These are phyloP conservation scores for Knoxdaviesia proteae DNA, from an alignment of 2,329 filamentous ascomycete species.

Conservation along the genomic window DNA sequence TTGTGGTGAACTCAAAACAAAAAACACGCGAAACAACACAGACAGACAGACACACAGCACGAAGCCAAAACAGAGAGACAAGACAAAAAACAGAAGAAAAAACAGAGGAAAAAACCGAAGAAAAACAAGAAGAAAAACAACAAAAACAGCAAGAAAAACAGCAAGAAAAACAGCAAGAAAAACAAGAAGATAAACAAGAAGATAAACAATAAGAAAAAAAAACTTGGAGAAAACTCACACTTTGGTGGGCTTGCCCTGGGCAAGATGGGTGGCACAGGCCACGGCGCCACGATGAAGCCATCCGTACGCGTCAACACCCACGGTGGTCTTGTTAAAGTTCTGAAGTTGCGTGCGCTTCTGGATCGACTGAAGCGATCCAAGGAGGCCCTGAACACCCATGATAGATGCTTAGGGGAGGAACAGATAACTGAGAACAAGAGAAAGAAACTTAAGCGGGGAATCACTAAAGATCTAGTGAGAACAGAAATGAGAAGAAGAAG, in stretches of 20 bases:
- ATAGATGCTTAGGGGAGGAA: not conserved
- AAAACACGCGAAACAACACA: not conserved
- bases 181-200: not conserved
- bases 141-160: not conserved
- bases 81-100: too few species aligned
- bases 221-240: constrained; percentile 36
- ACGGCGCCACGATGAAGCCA: constrained; percentile 93
- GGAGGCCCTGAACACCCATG: constrained; percentile 22
- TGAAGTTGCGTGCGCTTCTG: constrained; percentile 75
- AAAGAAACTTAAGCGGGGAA: not conserved
- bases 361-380: constrained; percentile 88
- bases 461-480: not conserved
- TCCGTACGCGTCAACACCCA: constrained; percentile 93
- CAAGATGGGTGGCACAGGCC: constrained; percentile 76
- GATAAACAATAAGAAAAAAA: not conserved
- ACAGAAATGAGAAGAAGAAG: not conserved
- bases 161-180: not conserved
- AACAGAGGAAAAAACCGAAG: too few species aligned
- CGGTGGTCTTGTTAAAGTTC: constrained; percentile 67
- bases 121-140: too few species aligned
- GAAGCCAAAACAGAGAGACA: too few species aligned
- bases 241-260: constrained; percentile 66
- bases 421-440: not conserved
- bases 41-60: not conserved
- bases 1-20: not conserved